Conservation (phyloP, 768 basidiomycete genomes). For the Suillus subaureus region DNA sequence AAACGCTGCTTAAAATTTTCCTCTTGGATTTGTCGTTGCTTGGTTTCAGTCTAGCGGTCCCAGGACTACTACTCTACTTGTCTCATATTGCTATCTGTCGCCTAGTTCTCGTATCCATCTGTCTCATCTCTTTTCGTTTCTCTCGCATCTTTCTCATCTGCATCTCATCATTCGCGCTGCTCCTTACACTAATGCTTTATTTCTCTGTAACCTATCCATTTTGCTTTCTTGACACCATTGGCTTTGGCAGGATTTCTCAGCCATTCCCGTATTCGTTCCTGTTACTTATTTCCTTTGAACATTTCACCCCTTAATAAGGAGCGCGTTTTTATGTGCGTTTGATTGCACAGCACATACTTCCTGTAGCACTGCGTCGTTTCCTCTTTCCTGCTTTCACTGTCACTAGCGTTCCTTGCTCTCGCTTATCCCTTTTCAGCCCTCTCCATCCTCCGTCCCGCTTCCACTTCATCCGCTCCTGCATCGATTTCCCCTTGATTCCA, state of each 20-base stretch:
- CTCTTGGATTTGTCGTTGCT: constrained; percentile 19
- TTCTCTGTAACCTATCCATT: constrained; percentile 36
- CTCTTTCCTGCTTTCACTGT: constrained; percentile 30
- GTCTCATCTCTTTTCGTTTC: constrained; percentile 15
- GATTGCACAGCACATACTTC: constrained; percentile 29
- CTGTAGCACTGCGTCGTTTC: constrained; percentile 39
- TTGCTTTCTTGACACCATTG: constrained; percentile 25
- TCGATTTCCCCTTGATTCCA: background rate
- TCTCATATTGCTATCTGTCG: constrained; percentile 37
- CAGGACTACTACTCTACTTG: constrained; percentile 35
- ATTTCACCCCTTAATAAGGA: constrained; percentile 39
- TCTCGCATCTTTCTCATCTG: constrained; percentile 15
- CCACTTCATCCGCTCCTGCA: background rate
- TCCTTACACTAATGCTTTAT: constrained; percentile 33
- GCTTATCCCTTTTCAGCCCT: constrained; percentile 12
- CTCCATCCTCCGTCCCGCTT: constrained; percentile 9
- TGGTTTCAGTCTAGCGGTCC: constrained; percentile 28
- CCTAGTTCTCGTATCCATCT: constrained; percentile 24
- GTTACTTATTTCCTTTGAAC: constrained; percentile 39
- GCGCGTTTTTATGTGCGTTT: constrained; percentile 32
- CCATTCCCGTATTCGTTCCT: constrained; percentile 20
- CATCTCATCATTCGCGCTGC: constrained; percentile 19
- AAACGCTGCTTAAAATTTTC: constrained; percentile 36
- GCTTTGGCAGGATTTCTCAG: constrained; percentile 36
- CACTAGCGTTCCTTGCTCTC: constrained; percentile 14